phyloP scores from a whole-genome alignment of 2,329 filamentous ascomycete species.

The Aspergillus clavatus region DNA sequence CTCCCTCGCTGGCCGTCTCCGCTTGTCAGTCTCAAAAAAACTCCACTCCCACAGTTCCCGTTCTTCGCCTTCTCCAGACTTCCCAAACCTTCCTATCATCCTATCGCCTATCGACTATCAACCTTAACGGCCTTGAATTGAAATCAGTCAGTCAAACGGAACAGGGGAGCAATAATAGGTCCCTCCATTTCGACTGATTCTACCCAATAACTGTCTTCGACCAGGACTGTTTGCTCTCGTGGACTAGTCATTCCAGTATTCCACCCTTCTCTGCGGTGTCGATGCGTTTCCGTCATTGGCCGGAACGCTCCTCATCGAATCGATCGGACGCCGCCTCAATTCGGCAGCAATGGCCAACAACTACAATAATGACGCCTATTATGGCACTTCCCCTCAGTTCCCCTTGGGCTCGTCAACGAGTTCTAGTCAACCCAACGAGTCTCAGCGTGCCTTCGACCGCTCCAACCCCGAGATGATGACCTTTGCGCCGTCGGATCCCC shows the following conservation, averaged over 20 bases:
- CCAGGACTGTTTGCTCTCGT: background rate
- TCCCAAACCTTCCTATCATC: no score
- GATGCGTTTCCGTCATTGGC: slow-evolving; percentile 16
- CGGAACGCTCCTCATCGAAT: slow-evolving; percentile 5
- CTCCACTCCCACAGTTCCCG: no score
- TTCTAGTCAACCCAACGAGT: slow-evolving; percentile 5
- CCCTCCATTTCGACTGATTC: no score
- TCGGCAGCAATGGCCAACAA: slow-evolving; percentile 8
- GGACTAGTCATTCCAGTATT: background rate
- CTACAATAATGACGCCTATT: slow-evolving; percentile 11
- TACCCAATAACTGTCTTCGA: background rate
- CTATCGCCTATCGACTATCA: no score
- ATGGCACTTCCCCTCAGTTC: slow-evolving; percentile 1
- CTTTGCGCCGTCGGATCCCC: slow-evolving; percentile 7
- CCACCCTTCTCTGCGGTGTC: slow-evolving; percentile 1
- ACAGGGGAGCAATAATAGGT: background rate
- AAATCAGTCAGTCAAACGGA: background rate
- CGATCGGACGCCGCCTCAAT: slow-evolving; percentile 13
- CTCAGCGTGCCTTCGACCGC: slow-evolving; percentile 4
- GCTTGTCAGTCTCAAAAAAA: no score
- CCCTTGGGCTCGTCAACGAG: slow-evolving; percentile 2
- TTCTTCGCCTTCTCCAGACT: no score
- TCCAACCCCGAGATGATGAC: slow-evolving; percentile 10
- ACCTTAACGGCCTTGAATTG: background rate
- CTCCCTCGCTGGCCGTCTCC: no score